Evolutionary conservation across 495 filamentous ascomycete species (phyloP).

Genomic region (Chaetomium cochliodes): DNA sequence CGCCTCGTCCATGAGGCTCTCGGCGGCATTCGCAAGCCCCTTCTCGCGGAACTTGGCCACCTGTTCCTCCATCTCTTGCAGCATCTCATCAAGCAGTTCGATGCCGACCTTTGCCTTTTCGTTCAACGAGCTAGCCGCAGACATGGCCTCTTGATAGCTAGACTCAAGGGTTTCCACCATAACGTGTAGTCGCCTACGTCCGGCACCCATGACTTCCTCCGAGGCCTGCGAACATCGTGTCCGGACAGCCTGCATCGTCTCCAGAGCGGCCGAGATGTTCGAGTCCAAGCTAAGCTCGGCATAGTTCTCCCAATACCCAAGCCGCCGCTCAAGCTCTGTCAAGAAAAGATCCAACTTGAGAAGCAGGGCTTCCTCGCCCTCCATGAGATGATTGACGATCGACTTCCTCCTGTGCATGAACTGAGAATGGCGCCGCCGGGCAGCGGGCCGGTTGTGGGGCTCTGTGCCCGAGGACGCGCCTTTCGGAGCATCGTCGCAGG

Average conservation of each 20-base stretch:
- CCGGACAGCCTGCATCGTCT: slow-evolving; percentile 81
- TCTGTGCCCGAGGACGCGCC: slow-evolving; percentile 38
- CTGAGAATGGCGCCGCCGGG: slow-evolving; percentile 61
- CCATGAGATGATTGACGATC: slow-evolving; percentile 62
- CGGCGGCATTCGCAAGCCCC: slow-evolving; percentile 63
- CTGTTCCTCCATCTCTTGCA: slow-evolving; percentile 77
- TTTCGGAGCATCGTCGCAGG: slow-evolving; percentile 38
- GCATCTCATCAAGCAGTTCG: slow-evolving; percentile 76
- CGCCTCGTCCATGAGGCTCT: slow-evolving; percentile 67
- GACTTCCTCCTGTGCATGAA: slow-evolving; percentile 59
- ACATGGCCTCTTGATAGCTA: slow-evolving; percentile 84
- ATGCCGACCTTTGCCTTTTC: slow-evolving; percentile 88
- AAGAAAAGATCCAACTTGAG: slow-evolving; percentile 78
- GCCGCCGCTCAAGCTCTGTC: slow-evolving; percentile 75
- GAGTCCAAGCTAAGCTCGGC: slow-evolving; percentile 79
- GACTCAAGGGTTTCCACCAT: slow-evolving; percentile 93
- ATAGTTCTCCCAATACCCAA: slow-evolving; percentile 88
- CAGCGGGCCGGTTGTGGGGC: slow-evolving; percentile 29
- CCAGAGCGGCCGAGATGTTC: slow-evolving; percentile 75
- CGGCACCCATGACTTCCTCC: slow-evolving; percentile 83
- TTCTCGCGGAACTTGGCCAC: slow-evolving; percentile 63
- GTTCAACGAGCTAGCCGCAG: slow-evolving; percentile 79
- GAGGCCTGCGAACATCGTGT: slow-evolving; percentile 88
- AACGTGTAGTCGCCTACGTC: slow-evolving; percentile 76
- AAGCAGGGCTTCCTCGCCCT: slow-evolving; percentile 62